Percentiles rank a stretch among this genome's conserved stretches.
Conservation (phyloP, 345 rosid species). For the Gossypium bickii region DNA sequence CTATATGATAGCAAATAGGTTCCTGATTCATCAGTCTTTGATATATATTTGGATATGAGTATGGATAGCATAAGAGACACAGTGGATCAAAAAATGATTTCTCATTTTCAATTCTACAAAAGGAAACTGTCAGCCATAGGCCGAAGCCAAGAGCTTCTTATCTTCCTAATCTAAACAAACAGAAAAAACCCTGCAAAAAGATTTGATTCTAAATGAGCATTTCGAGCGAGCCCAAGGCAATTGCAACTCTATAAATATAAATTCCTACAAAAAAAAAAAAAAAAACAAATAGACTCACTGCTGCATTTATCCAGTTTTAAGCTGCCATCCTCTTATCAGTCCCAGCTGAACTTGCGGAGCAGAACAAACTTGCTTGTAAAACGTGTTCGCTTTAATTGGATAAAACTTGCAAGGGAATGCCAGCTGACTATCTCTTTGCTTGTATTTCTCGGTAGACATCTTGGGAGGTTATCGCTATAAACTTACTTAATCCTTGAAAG, state of each 20-base stretch:
- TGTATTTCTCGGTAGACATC: neutral
- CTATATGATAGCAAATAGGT: no score
- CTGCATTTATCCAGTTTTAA: neutral
- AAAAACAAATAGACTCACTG: neutral
- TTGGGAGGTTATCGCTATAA: neutral
- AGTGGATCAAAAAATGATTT: neutral
- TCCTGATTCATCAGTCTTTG: no score
- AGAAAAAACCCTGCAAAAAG: neutral
- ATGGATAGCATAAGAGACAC: neutral
- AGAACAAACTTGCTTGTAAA: neutral
- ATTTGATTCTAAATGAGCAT: neutral
- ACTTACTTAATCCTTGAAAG: constrained; percentile 3
- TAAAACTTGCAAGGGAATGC: constrained; percentile 13
- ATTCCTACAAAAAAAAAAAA: neutral
- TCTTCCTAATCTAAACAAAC: neutral
- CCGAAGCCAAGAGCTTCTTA: no score
- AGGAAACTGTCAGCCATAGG: neutral
- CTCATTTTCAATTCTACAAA: neutral
- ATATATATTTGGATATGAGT: no score
- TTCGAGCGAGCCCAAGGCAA: neutral
- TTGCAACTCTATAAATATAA: neutral
- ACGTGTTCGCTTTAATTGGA: neutral
- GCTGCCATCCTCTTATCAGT: neutral
- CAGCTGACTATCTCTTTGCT: neutral
- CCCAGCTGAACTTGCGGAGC: neutral